Base-by-base conservation (phyloP, 352 stramenopile genomes). In the Phytopythium delawarense region DNA sequence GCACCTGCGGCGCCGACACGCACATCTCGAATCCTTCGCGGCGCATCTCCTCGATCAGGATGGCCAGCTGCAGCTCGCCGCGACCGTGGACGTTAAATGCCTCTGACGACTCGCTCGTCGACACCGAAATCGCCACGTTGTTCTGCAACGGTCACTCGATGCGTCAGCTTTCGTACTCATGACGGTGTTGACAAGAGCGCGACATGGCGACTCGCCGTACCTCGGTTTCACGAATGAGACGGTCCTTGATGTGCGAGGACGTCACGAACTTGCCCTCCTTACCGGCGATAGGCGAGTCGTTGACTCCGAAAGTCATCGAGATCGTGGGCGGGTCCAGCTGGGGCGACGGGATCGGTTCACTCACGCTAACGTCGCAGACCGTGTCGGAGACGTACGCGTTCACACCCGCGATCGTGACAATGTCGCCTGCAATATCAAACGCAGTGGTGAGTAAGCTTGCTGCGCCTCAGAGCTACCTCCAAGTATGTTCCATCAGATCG, bases 31-130 rank as follows among this genome's bases (percentile, higher is more conserved):
- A 99, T 12, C 97, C 97, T 75, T 99, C 97, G 46, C 97, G 88
- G 60, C 97, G 82, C 97, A 99, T 99, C 72, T 98, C 96, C 71
- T 99, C 97, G 42, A 99, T 98, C 49, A 99, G 76, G 69, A 99
- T 99, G 57, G 96, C 97, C 18, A 99, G 85, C 77, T 99, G 97
- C 57, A 99, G 79, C 64, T 99, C 97, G 58, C 96, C 97, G 69
- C 97, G 83, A 15, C 94, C 97, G 71, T 98, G 92, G 1, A 99
- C 97, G 57, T 98, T 96, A 39, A 98, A 98, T 7, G 84, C 89
- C 65, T 98, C 93, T 28, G 83, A 89, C 20, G 87, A 96, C 46
- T 87, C 78, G 59, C 90, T 97, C 18, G 75, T 62, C 16, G 84
- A 91, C 40, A 99, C 84, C 48, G 84, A 93, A n/a, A 99, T 85